These are phyloP conservation scores for Penicilliopsis zonata DNA, from an alignment of 495 filamentous ascomycete species.

Conservation along the genomic window DNA sequence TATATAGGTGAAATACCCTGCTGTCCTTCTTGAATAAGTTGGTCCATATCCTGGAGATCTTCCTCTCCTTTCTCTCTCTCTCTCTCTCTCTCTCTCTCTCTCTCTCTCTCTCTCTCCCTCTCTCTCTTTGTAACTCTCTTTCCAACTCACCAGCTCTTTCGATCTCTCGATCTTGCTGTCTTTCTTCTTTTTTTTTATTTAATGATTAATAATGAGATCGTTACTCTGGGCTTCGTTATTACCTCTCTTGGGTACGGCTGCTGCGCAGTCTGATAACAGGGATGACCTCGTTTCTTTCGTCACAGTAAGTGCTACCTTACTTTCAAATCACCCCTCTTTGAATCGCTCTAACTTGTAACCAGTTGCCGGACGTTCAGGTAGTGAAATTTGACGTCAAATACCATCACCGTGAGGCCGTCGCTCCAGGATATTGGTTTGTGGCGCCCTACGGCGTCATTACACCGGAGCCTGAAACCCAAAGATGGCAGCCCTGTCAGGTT, in stretches of 20 bases:
- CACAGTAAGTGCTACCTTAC: conserved; percentile 13
- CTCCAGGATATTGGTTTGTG: conserved; percentile 16
- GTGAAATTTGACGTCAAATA: conserved; percentile 18
- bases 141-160: too few relatives aligned
- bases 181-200: background rate
- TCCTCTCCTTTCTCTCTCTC: conserved; percentile 2
- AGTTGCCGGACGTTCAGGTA: conserved; percentile 20
- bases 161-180: background rate
- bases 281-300: conserved; percentile 31
- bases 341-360: background rate
- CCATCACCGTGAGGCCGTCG: conserved; percentile 10
- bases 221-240: conserved; percentile 17
- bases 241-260: conserved; percentile 12
- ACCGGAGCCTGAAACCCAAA: conserved; percentile 12
- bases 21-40: conserved; percentile 4
- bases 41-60: conserved; percentile 2
- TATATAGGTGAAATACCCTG: background rate
- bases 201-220: conserved; percentile 13
- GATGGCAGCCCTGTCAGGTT: conserved; percentile 4
- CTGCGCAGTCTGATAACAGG: conserved; percentile 15
- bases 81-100: background rate
- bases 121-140: too few relatives aligned
- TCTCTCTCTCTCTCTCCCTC: too few relatives aligned
- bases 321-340: background rate
- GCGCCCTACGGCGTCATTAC: conserved; percentile 10